A percentile compares a stretch with the other conserved stretches of the same genome.
These are phyloP conservation scores for Hylodesmum podocarpum DNA, from an alignment of 306 rosid species.

Conservation along the genomic window DNA sequence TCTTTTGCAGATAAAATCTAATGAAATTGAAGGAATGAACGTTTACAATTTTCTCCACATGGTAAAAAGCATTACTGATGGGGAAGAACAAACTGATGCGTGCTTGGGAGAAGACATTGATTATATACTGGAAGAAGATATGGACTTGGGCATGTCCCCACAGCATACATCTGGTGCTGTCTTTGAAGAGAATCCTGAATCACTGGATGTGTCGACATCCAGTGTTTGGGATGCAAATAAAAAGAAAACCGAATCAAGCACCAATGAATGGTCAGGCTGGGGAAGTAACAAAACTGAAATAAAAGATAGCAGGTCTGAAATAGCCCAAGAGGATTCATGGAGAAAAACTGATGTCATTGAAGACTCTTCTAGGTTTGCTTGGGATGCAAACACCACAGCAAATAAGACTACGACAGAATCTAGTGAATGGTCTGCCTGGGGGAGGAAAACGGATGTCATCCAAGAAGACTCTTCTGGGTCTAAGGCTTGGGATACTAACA, in stretches of 20 bases:
- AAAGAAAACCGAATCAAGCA: neutral
- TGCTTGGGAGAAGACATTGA: slow-evolving; percentile 82
- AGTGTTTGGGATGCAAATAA: slow-evolving; percentile 23
- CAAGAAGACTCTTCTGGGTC: slow-evolving; percentile 15
- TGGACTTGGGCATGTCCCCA: slow-evolving; percentile 58
- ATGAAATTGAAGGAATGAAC: slow-evolving; percentile 61
- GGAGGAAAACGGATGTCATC: neutral
- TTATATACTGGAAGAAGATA: slow-evolving; percentile 53
- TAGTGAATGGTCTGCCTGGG: neutral
- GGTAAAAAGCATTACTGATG: slow-evolving; percentile 53
- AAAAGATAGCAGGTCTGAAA: neutral
- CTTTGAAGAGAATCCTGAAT: slow-evolving; percentile 66
- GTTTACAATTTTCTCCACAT: slow-evolving; percentile 71
- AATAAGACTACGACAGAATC: neutral
- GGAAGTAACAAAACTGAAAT: neutral
- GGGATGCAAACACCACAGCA: neutral
- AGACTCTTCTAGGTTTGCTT: slow-evolving; percentile 17
- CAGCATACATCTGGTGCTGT: slow-evolving; percentile 56
- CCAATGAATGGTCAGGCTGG: slow-evolving; percentile 30
- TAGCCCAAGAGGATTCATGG: neutral
- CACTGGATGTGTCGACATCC: slow-evolving; percentile 29
- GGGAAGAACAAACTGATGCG: slow-evolving; percentile 56
- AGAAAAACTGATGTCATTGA: neutral
- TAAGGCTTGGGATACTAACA: neutral
- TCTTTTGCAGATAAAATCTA: slow-evolving; percentile 52